Conservation (phyloP, 345 rosid species). For the Raphanus sativus region DNA sequence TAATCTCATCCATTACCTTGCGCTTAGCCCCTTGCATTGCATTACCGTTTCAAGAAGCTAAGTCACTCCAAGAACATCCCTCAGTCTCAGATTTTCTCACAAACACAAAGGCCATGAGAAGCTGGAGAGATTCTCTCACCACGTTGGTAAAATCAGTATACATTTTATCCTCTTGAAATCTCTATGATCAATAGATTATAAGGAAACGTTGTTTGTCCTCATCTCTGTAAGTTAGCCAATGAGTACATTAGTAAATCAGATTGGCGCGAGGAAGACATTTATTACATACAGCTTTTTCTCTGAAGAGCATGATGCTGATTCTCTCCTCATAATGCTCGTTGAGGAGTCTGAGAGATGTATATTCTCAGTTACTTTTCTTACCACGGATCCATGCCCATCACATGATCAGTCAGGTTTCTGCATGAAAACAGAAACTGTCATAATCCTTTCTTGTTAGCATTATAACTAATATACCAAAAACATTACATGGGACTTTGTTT, state of each 20-base stretch:
- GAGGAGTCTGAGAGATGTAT: slow-evolving; percentile 90
- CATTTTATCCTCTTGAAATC: slow-evolving; percentile 1
- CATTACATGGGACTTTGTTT: slow-evolving; percentile 10
- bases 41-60: too few relatives aligned
- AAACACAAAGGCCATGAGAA: slow-evolving; percentile 53
- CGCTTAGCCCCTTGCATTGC: slow-evolving; percentile 44
- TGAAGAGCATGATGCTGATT: slow-evolving; percentile 61
- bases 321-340: slow-evolving; percentile 75
- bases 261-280: slow-evolving; percentile 72
- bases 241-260: slow-evolving; percentile 70
- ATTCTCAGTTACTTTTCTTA: slow-evolving; percentile 92
- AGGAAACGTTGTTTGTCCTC: slow-evolving; percentile 40
- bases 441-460: neutral
- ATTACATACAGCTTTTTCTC: slow-evolving; percentile 59
- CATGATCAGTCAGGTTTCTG: slow-evolving; percentile 72
- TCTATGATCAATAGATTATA: slow-evolving; percentile 8
- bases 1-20: slow-evolving; percentile 64
- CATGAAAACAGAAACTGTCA: neutral
- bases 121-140: slow-evolving; percentile 84
- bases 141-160: slow-evolving; percentile 65
- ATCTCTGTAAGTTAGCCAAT: slow-evolving; percentile 75
- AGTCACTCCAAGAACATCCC: slow-evolving; percentile 66
- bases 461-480: neutral
- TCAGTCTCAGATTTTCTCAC: slow-evolving; percentile 42
- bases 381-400: slow-evolving; percentile 77